Conservation (phyloP, 73 alveolate genomes). For the Blepharisma japonicum region DNA sequence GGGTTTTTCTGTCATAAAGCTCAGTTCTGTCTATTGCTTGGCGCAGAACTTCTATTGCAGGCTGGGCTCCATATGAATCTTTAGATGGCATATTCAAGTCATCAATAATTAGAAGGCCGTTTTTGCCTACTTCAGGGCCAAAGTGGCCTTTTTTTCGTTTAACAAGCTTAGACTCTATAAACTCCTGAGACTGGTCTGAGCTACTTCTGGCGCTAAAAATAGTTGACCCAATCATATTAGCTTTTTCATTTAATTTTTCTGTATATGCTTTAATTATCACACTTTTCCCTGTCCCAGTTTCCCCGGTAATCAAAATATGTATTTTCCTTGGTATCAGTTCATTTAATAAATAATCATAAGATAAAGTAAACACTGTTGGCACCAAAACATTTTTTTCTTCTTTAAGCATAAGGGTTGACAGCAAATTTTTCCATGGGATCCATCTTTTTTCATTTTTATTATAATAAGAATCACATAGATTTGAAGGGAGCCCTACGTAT, state of each 20-base stretch:
- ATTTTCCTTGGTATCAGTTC: background rate
- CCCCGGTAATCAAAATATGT: slow-evolving; percentile 31
- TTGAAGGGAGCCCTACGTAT: slow-evolving; percentile 4
- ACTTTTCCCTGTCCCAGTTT: slow-evolving; percentile 83
- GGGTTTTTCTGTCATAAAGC: slow-evolving; percentile 83
- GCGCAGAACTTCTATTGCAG: slow-evolving; percentile 95
- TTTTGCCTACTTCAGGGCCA: slow-evolving; percentile 94
- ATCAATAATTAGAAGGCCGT: slow-evolving; percentile 87
- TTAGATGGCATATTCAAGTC: slow-evolving; percentile 97
- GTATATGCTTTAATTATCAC: slow-evolving; percentile 1
- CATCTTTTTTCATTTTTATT: slow-evolving; percentile 18
- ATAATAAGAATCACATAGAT: background rate
- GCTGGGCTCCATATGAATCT: slow-evolving; percentile 96
- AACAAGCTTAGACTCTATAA: slow-evolving; percentile 57
- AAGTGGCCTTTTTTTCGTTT: slow-evolving; percentile 72
- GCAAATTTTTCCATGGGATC: background rate
- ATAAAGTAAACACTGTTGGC: background rate
- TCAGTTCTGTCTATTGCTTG: slow-evolving; percentile 90
- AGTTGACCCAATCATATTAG: background rate
- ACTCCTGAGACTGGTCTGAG: slow-evolving; percentile 41
- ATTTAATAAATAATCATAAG: background rate
- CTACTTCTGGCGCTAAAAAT: slow-evolving; percentile 13
- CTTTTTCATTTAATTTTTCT: background rate
- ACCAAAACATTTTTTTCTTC: background rate
- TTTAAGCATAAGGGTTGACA: background rate